Conservation (phyloP, 148 eudicot genomes). For the Pharnaceum exiguum region DNA sequence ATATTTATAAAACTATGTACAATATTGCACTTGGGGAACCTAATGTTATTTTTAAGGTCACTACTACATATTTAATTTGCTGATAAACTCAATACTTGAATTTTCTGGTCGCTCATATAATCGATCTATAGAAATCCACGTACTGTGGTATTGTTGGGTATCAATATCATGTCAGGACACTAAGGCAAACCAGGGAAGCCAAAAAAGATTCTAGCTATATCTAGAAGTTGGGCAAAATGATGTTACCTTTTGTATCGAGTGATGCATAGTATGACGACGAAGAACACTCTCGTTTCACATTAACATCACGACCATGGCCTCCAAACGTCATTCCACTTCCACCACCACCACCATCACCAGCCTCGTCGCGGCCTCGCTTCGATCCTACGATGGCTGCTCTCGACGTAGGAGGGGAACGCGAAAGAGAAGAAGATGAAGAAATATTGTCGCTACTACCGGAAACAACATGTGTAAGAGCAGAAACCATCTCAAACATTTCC, state of each 20-base stretch:
- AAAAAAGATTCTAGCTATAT: conserved; percentile 6
- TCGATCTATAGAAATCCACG: no score
- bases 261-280: conserved; percentile 12
- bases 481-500: conserved; percentile 61
- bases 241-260: conserved; percentile 21
- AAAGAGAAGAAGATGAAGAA: neutral
- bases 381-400: conserved; percentile 10
- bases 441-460: conserved; percentile 18
- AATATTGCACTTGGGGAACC: no score
- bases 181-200: neutral
- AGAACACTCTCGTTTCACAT: conserved; percentile 4
- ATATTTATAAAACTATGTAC: no score
- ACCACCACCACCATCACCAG: neutral
- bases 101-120: no score
- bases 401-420: neutral
- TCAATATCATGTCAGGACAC: no score
- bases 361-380: conserved; percentile 17
- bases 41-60: no score
- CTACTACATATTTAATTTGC: no score
- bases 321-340: neutral
- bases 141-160: no score
- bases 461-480: conserved; percentile 62
- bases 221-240: conserved; percentile 8
- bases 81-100: no score
- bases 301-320: neutral